Base-by-base conservation (phyloP, 2,329 filamentous ascomycete genomes). In the Thielaviopsis punctulata region DNA sequence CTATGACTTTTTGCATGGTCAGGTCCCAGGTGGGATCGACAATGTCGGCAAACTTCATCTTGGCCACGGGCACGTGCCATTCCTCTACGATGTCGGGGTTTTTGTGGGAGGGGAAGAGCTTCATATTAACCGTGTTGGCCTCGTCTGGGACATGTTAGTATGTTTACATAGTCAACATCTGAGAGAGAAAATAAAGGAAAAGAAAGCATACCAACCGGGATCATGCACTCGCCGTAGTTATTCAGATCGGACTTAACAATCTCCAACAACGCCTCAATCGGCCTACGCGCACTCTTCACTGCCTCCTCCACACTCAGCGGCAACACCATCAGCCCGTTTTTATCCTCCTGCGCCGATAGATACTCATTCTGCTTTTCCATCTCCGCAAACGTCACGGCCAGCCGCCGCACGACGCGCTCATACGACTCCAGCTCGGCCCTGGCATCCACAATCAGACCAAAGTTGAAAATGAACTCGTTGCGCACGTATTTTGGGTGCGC, bases 401-500 rank as follows among this genome's bases (percentile, higher is more conserved):
- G 73, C 60, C 94, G 86, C 58, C 84, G 74, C 51, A 95, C 87
- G 27, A 96, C 85, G 57, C 81, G 82, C 65, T 89, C 86, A 64
- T 87, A 94, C 30, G 82, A 83, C 48, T 77, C 77, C 63, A 84
- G 84, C 62, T 93, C 85, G 51, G 71, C 69, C 49, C 74, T 71
- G 46, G 67, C 67, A 49, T 84, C 77, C 48, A 95, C 73, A 24
- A 95, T 83, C 45, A 96, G 72, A 55, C 87, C 88, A 63, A 96
- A 95, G 66, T 96, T 96, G 77, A 96, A 98, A 63, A 95, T 95
- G 71, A 95, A 96, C 66, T 94, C 86, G 67, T 95, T 95, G 54
- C 92, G 82, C 62, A 84, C 79, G 62, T 96, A 95, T 59, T 83
- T 82, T 52, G 80, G 76, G 57, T 88, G 78, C 49, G 83, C 79